phyloP scores from a whole-genome alignment of 257 asterid genomes.

The Primulina eburnea region DNA sequence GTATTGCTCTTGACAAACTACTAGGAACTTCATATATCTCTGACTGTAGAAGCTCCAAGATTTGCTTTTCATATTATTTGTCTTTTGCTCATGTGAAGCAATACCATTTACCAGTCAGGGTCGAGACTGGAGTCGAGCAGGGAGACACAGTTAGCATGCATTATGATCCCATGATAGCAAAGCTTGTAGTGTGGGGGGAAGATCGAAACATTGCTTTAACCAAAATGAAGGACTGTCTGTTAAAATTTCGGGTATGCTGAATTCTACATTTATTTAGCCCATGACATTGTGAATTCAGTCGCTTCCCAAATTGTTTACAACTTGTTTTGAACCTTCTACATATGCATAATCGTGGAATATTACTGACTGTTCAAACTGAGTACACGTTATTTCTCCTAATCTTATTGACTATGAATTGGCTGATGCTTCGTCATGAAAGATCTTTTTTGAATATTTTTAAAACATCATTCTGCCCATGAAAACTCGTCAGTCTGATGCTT shows the following conservation, averaged over 20 bases:
- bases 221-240: constrained; percentile 81
- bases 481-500: constrained; percentile 7
- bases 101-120: constrained; percentile 66
- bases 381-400: constrained; percentile 3
- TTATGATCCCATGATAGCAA: constrained; percentile 99
- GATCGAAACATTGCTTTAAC: constrained; percentile 73
- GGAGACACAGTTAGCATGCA: constrained; percentile 98
- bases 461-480: constrained; percentile 1
- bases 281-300: constrained; percentile 10
- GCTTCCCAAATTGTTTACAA: constrained; percentile 3
- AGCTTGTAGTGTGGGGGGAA: constrained; percentile 98
- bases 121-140: constrained; percentile 96
- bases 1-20: constrained; percentile 13
- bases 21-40: constrained; percentile 15
- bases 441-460: background rate
- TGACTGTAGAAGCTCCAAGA: constrained; percentile 8
- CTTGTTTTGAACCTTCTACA: constrained; percentile 8
- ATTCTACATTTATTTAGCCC: constrained; percentile 1
- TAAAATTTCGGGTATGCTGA: constrained; percentile 76
- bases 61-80: constrained; percentile 18
- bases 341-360: constrained; percentile 14
- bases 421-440: constrained; percentile 3
- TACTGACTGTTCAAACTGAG: constrained; percentile 15
- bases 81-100: constrained; percentile 31
- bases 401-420: background rate